Conservation (phyloP, 1,284 basidiomycete genomes). For the Ganoderma meredithae region DNA sequence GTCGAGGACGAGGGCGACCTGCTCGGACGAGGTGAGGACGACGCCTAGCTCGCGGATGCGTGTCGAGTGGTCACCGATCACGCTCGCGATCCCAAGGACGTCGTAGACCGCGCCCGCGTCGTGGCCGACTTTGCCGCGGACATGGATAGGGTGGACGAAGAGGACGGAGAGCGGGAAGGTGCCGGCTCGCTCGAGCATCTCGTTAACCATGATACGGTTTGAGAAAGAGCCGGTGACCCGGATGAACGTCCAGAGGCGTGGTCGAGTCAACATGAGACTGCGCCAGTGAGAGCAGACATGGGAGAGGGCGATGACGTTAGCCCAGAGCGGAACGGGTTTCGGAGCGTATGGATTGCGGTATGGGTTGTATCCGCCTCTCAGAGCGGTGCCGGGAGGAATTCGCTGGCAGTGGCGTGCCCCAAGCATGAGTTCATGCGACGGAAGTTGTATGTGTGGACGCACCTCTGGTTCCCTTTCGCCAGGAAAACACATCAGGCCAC, state of each 20-base stretch:
- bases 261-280: constrained; percentile 16
- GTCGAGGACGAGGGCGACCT: constrained; percentile 8
- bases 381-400: background rate
- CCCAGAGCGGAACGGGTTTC: constrained; percentile 13
- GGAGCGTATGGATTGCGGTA: background rate
- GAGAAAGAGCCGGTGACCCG: constrained; percentile 24
- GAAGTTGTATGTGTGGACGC: constrained; percentile 1
- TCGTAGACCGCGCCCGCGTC: constrained; percentile 7
- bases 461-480: constrained; percentile 17
- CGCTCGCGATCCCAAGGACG: constrained; percentile 19
- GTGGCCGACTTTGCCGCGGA: background rate
- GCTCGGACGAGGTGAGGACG: background rate
- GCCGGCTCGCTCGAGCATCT: constrained; percentile 21
- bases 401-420: too few species aligned
- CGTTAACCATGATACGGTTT: constrained; percentile 22
- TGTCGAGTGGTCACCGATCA: constrained; percentile 13
- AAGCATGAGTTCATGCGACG: background rate
- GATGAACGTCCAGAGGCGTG: constrained; percentile 26
- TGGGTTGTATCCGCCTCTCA: background rate
- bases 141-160: constrained; percentile 8
- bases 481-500: constrained; percentile 20
- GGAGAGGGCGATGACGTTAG: constrained; percentile 21
- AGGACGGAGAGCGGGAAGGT: constrained; percentile 21
- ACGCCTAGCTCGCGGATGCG: constrained; percentile 25
- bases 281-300: constrained; percentile 29